Percentiles rank a stretch among this genome's conserved stretches.
These are phyloP conservation scores for Wickerhamiella cacticola DNA, from an alignment of 805 yeast genomes.

Conservation along the genomic window DNA sequence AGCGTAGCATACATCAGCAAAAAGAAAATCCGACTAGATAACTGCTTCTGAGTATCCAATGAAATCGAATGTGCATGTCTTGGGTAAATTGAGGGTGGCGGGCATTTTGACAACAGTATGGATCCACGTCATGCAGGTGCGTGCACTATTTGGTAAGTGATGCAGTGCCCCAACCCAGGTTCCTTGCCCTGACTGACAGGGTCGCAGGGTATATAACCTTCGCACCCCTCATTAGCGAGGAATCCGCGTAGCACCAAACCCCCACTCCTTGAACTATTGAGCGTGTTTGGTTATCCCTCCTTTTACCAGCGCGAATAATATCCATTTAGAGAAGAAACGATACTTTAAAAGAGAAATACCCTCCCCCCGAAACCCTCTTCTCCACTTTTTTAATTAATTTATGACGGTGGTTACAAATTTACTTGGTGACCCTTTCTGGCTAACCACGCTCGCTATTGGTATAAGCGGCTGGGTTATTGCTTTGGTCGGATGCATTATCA, in stretches of 20 bases:
- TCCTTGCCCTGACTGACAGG: constrained; percentile 5
- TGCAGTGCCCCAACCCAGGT: constrained; percentile 4
- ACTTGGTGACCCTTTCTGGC: constrained; percentile 76
- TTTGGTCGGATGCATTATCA: constrained; percentile 69
- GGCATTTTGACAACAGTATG: background rate
- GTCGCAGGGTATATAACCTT: constrained; percentile 3
- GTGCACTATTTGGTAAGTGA: constrained; percentile 4
- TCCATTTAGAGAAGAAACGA: too few relatives aligned
- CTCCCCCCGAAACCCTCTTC: constrained; percentile 1
- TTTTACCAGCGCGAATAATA: constrained; percentile 5
- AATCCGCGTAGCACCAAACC: background rate
- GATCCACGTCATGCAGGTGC: background rate
- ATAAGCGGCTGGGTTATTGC: constrained; percentile 76
- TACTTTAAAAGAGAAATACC: too few relatives aligned
- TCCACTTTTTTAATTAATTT: background rate
- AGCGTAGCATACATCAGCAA: too few relatives aligned
- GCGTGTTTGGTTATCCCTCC: constrained; percentile 7
- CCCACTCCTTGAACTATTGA: background rate
- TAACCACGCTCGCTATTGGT: constrained; percentile 66
- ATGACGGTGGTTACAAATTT: constrained; percentile 33
- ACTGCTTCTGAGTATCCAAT: too few relatives aligned
- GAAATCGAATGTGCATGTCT: too few relatives aligned
- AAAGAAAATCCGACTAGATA: too few relatives aligned
- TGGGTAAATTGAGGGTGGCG: constrained; percentile 1
- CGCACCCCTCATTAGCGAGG: background rate